These are phyloP conservation scores for Scenedesmus sp. DNA, from an alignment of 163 green algal species.

Conservation along the genomic window DNA sequence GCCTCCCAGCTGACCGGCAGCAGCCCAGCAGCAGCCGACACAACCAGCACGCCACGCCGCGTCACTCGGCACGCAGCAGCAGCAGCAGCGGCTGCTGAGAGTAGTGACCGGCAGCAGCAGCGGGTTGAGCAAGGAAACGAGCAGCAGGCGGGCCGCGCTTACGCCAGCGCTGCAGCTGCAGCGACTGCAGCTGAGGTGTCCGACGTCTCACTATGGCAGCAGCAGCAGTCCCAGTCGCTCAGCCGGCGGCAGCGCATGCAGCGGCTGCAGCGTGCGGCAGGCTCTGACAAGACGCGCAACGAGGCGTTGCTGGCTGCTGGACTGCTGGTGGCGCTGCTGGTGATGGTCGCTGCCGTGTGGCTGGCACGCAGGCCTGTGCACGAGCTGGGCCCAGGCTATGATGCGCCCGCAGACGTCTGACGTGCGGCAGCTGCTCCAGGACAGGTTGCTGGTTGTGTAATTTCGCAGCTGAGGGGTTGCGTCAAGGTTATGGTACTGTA, in stretches of 20 bases:
- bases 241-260: neutral
- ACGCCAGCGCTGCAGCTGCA: neutral
- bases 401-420: neutral
- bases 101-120: neutral
- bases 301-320: neutral
- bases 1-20: neutral
- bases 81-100: neutral
- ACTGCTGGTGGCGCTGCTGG: neutral
- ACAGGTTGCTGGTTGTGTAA: neutral
- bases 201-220: conserved; percentile 6
- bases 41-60: neutral
- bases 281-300: conserved; percentile 1
- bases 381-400: neutral
- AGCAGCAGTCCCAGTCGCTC: neutral
- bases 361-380: neutral
- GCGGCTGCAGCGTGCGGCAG: neutral
- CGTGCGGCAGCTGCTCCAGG: neutral
- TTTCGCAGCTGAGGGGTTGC: too few relatives aligned
- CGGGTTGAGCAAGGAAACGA: neutral
- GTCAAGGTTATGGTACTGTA: neutral
- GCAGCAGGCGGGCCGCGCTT: neutral
- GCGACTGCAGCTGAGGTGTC: conserved; percentile 17
- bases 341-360: conserved; percentile 3
- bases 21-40: neutral
- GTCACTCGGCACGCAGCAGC: neutral